Evolutionary conservation across 208 protist species (phyloP).

Genomic region (Acanthamoeba quina): DNA sequence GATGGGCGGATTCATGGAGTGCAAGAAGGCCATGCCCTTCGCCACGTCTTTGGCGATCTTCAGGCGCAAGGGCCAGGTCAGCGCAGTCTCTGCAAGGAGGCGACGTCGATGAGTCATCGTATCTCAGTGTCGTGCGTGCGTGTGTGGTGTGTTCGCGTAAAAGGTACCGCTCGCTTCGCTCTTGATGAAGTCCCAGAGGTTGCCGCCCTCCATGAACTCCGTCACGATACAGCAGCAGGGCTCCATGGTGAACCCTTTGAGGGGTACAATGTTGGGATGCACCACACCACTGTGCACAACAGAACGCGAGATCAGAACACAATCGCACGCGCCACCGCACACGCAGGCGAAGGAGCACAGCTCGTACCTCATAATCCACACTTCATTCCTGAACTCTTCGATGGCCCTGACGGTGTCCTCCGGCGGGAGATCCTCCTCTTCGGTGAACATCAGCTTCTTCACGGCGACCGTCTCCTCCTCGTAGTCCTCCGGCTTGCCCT

Average conservation of each 20-base stretch:
- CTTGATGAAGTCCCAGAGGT: conserved; percentile 39
- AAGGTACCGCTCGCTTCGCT: not conserved
- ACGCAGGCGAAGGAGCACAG: not conserved
- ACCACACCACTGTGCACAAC: conserved; percentile 18
- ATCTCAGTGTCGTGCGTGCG: not conserved
- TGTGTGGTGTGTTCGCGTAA: not conserved
- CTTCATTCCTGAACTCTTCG: conserved; percentile 54
- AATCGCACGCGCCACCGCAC: not conserved
- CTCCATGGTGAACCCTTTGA: conserved; percentile 55
- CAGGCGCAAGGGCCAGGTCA: conserved; percentile 66
- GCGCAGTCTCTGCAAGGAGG: not conserved
- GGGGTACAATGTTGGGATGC: conserved; percentile 66
- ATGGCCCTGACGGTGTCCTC: conserved; percentile 42
- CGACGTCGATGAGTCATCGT: not conserved
- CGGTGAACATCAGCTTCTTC: conserved; percentile 68
- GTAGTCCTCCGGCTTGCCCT: not conserved
- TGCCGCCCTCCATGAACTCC: conserved; percentile 59
- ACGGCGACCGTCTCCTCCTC: conserved; percentile 56
- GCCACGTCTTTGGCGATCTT: conserved; percentile 83
- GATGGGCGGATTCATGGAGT: conserved; percentile 78
- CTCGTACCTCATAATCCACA: conserved; percentile 62
- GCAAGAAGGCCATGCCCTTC: conserved; percentile 81
- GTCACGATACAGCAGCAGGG: conserved; percentile 69
- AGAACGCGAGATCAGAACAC: not conserved
- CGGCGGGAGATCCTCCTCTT: conserved; percentile 34